Base-by-base conservation (phyloP, 768 basidiomycete genomes). In the Lactarius deliciosus region DNA sequence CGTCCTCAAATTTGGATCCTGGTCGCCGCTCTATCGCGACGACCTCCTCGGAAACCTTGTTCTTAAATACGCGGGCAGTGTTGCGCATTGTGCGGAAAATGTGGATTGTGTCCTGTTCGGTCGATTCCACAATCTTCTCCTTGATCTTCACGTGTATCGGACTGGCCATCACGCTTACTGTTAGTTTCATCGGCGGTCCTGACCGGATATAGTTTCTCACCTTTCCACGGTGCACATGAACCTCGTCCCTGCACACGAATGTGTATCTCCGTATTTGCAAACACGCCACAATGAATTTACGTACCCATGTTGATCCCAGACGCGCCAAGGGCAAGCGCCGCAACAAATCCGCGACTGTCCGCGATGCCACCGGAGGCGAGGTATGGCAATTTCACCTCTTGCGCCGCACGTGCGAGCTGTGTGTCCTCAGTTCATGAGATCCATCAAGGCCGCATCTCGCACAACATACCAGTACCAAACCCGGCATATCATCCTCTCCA, bases 161-260 rank as follows among this genome's bases (percentile, higher is more conserved):
- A 63, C 91, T 91, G 65, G 30, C n/a, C 47, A 43, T 22, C 32
- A 38, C 28, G 30, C 8, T 32, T 15, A 28, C n/a, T 13, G n/a
- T 55, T 43, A 15, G 65, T 41, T 28, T 57, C 32, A 36, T 18
- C 20, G 30, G 10, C 18, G 25, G 50, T 16, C 32, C 22, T 40
- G 15, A 53, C 18, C 30, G 10, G 22, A 53, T 18, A 11, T 5
- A 65, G 7, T 36, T 13, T 72, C 76, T 57, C 73, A 88, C 85
- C 88, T 86, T 76, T 97, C 94, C 13, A 87, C 85, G 1, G 94
- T 96, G 75, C 90, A 91, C 92, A 96, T 90, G 79, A 97, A 96
- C 6, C 94, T 85, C 10, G 94, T 95, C 15, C 91, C 76, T 79
- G 62, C 22, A 22, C 32, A 61, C 20, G 47, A 36, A 28, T 36